Percentiles rank a stretch among this genome's conserved stretches.
These are phyloP conservation scores for Teratosphaeria viscida DNA, from an alignment of 2,329 filamentous ascomycete genomes.

Conservation along the genomic window DNA sequence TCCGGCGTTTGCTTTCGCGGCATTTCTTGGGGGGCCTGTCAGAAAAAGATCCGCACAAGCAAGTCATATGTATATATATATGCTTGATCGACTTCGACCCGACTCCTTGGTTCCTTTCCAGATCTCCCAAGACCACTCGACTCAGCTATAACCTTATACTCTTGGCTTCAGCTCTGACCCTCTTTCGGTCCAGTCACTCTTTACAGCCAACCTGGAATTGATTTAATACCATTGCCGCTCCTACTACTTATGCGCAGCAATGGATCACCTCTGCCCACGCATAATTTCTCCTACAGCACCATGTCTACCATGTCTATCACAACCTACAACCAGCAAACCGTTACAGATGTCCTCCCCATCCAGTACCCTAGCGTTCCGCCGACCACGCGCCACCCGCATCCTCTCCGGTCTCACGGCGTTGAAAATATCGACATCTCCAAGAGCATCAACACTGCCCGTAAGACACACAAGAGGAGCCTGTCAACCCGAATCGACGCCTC, in stretches of 20 bases:
- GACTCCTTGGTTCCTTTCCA: background rate
- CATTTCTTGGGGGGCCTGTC: background rate
- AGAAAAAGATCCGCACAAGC: background rate
- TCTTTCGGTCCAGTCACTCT: background rate
- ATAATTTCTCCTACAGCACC: constrained; percentile 18
- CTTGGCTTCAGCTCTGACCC: background rate
- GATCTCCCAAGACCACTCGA: background rate
- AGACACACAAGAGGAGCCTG: background rate
- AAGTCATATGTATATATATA: background rate
- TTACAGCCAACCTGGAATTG: background rate
- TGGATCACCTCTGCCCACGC: constrained; percentile 24
- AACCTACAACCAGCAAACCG: background rate
- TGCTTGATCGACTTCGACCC: background rate
- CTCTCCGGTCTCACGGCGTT: constrained; percentile 4
- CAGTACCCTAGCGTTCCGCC: background rate
- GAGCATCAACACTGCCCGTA: background rate
- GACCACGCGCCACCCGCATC: constrained; percentile 4
- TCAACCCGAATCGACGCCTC: background rate
- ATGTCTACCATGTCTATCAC: constrained; percentile 22
- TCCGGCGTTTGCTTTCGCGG: background rate
- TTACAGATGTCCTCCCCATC: background rate
- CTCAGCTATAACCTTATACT: background rate
- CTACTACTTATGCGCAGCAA: constrained; percentile 2
- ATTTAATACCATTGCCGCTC: background rate
- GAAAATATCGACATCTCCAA: constrained; percentile 1